Evolutionary conservation across 1,139 yeast species (phyloP), one percentile per base, ranked within the genome.

Genomic region (Martiniozyma asiatica): DNA sequence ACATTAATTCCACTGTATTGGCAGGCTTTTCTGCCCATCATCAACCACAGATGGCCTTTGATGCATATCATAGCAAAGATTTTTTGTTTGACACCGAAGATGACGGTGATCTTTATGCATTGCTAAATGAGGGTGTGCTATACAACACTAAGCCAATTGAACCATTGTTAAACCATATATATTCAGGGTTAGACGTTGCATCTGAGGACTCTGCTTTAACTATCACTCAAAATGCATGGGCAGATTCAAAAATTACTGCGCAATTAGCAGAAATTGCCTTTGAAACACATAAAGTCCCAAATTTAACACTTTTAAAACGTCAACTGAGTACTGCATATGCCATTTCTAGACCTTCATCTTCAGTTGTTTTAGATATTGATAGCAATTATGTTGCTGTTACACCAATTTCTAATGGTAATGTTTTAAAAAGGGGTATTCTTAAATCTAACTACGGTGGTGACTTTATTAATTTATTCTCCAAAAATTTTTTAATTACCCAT

Each of bases 291-390:
- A 58, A 71, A 34, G 78, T 77, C 10, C 87, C 87, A 1, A 60
- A 74, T 11, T 68, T 79, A 42, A 72, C 81, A 22, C 57, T 79
- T 33, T 65, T 75, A n/a, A 72, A 76, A 46, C 68, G 73, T 27
- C 87, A 87, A 4, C 52, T 79, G 36, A 75, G 81, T 19, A 73
- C 76, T 32, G 66, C 80, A 13, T 73, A 75, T 46, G 73, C 81
- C 20, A 62, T 73, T 43, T 84, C 85, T 4, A 70, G 70, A 44
- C 53, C 53, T 6, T 63, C 75, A 14, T 70, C 75, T 9, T 79
- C 82, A 5, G 58, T 79, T 36, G 78, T 78, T 14, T 64, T 79
- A 22, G 87, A 79, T 45, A 51, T 79, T 26, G 89, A 87, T 3
- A 63, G 76, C 2, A 59, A 73, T 14, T 65, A 67, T 3, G 62